phyloP scores from a whole-genome alignment of 495 filamentous ascomycete species.

The Cercophora sp. region DNA sequence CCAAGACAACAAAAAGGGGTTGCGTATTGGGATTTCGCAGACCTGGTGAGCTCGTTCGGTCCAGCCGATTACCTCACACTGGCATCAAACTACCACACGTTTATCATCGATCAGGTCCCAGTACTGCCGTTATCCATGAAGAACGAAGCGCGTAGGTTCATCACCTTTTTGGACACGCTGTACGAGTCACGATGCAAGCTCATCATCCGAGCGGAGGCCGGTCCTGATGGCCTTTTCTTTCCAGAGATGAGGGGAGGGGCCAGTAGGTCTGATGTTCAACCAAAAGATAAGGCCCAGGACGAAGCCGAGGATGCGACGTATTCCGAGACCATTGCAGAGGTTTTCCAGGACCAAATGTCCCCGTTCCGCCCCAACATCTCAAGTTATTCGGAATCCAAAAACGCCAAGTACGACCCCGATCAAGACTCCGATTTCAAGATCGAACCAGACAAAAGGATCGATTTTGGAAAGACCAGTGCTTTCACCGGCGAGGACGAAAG shows the following conservation, averaged over 20 bases:
- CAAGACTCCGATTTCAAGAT: slow-evolving; percentile 45
- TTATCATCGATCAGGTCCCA: slow-evolving; percentile 60
- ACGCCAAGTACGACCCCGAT: slow-evolving; percentile 42
- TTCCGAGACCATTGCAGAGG: slow-evolving; percentile 64
- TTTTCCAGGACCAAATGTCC: slow-evolving; percentile 63
- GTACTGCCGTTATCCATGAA: slow-evolving; percentile 54
- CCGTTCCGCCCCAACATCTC: slow-evolving; percentile 73
- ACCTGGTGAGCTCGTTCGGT: slow-evolving; percentile 58
- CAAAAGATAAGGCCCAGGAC: not conserved
- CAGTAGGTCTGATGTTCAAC: not conserved
- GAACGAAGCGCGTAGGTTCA: slow-evolving; percentile 68
- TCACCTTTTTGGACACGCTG: slow-evolving; percentile 66
- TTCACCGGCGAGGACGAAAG: slow-evolving; percentile 71
- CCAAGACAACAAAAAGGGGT: slow-evolving; percentile 46
- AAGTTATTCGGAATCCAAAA: slow-evolving; percentile 40
- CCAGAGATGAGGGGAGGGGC: slow-evolving; percentile 41
- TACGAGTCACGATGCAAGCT: slow-evolving; percentile 69
- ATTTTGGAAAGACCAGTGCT: slow-evolving; percentile 53
- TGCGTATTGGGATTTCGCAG: slow-evolving; percentile 54
- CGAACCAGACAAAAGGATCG: slow-evolving; percentile 28
- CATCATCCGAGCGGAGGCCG: slow-evolving; percentile 51
- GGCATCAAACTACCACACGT: slow-evolving; percentile 64
- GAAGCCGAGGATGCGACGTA: slow-evolving; percentile 50
- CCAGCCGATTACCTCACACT: slow-evolving; percentile 71
- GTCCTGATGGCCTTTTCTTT: slow-evolving; percentile 66